phyloP scores from a whole-genome alignment of 2,329 filamentous ascomycete species.

The Fusarium begoniae region DNA sequence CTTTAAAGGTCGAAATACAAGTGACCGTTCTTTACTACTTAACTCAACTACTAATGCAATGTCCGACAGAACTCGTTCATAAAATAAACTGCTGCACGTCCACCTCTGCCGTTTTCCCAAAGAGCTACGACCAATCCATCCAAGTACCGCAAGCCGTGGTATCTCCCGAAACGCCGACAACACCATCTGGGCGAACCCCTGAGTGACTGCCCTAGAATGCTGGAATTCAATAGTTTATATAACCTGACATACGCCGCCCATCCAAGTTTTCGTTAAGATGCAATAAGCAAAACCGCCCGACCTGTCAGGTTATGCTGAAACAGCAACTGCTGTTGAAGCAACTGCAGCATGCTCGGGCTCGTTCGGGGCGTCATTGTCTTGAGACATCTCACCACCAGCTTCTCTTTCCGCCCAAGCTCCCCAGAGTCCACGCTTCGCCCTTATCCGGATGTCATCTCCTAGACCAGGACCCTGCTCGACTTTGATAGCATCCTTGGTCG shows the following conservation, averaged over 20 bases:
- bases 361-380: constrained; percentile 53
- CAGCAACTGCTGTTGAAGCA: constrained; percentile 48
- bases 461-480: constrained; percentile 85
- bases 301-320: constrained; percentile 47
- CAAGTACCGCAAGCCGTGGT: constrained; percentile 48
- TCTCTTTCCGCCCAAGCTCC: constrained; percentile 91
- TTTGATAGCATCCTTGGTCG: constrained; percentile 97
- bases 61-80: constrained; percentile 26
- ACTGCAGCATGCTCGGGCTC: constrained; percentile 49
- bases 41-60: constrained; percentile 16
- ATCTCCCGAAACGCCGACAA: constrained; percentile 53
- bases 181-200: constrained; percentile 46
- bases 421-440: constrained; percentile 96
- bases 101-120: constrained; percentile 38
- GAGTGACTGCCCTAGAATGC: constrained; percentile 46
- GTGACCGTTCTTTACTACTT: constrained; percentile 14
- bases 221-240: constrained; percentile 49
- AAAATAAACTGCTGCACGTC: constrained; percentile 23
- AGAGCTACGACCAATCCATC: constrained; percentile 30
- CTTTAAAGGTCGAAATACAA: not conserved
- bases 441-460: constrained; percentile 82
- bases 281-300: constrained; percentile 20
- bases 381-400: constrained; percentile 69
- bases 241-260: constrained; percentile 40
- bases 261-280: constrained; percentile 39